Evolutionary conservation across 106 monocot species (phyloP), one percentile per base, ranked within the genome.

Genomic region (Vanilla planifolia): DNA sequence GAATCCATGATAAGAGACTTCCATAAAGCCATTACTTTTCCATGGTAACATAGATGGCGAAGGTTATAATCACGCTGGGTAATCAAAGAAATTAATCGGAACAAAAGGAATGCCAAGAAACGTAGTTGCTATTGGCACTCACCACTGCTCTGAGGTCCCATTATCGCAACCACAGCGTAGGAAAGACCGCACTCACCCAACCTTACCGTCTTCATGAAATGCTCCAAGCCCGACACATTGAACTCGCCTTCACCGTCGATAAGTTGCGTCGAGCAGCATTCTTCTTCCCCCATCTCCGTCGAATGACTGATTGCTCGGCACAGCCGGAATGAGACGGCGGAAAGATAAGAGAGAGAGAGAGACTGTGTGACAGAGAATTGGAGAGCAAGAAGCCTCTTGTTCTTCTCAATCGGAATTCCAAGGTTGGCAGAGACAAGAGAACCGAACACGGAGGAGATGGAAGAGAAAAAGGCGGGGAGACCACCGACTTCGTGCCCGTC

Each of bases 91-190:
- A n/a, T n/a, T n/a, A n/a, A n/a, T n/a, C n/a, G n/a, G n/a, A n/a
- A n/a, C n/a, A n/a, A n/a, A n/a, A n/a, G n/a, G n/a, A n/a, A n/a
- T n/a, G n/a, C n/a, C n/a, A n/a, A 57, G 6, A 34, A 39, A 23
- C 7, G 9, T 3, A 2, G 37, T 21, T 59, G 19, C 4, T 8
- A 16, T 41, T 5, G 3, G 8, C 20, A 11, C 67, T 65, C 24
- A 79, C 75, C 75, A 17, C 80, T 80, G 63, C 75, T 71, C 51
- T 75, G 75, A 27, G 80, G 75, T 7, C 80, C 80, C 71, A 80
- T 75, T 59, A 80, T 80, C 40, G 80, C 71, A 35, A 80, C 71
- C 17, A 72, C 67, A 6, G 67, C 75, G 23, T 80, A 80, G 29
- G 71, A 71, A 51, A 71, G 71, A 6, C 80, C 80, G 43, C 67